These are phyloP conservation scores for Talaromyces sp. DNA, from an alignment of 2,329 filamentous ascomycete species.

Conservation along the genomic window DNA sequence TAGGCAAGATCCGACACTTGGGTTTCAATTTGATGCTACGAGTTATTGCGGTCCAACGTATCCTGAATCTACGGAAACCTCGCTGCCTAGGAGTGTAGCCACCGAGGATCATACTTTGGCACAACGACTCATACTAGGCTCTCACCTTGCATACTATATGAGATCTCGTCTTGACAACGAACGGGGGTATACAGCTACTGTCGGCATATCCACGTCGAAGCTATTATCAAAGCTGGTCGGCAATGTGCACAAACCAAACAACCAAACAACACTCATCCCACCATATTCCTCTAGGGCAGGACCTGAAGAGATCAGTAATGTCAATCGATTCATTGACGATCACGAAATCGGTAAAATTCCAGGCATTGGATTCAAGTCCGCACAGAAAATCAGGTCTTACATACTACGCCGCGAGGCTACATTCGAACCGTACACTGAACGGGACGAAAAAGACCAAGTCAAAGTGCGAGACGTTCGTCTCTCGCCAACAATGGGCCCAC, in stretches of 20 bases:
- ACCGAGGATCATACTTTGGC: constrained; percentile 36
- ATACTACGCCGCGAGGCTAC: constrained; percentile 49
- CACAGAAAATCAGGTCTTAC: constrained; percentile 64
- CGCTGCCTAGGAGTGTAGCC: not conserved
- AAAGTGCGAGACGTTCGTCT: constrained; percentile 65
- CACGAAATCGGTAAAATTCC: constrained; percentile 79
- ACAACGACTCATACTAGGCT: constrained; percentile 70
- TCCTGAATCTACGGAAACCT: constrained; percentile 36
- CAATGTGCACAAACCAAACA: constrained; percentile 78
- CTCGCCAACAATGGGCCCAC: constrained; percentile 62
- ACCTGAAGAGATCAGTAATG: constrained; percentile 46
- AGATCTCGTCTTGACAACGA: constrained; percentile 70
- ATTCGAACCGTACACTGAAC: constrained; percentile 33
- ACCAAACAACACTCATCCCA: constrained; percentile 79
- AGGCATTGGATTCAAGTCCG: constrained; percentile 79
- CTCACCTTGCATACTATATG: constrained; percentile 75
- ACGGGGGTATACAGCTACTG: constrained; percentile 82
- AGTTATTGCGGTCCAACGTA: constrained; percentile 63
- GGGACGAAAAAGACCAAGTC: constrained; percentile 53
- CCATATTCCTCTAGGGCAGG: constrained; percentile 48
- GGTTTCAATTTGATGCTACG: constrained; percentile 76
- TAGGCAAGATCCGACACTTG: constrained; percentile 69
- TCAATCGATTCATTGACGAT: constrained; percentile 68
- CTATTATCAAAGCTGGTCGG: constrained; percentile 81
- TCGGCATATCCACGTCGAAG: constrained; percentile 85